Percentiles rank a stretch among this genome's conserved stretches.
These are phyloP conservation scores for Eucalyptus pauciflora DNA, from an alignment of 345 rosid species.

Conservation along the genomic window DNA sequence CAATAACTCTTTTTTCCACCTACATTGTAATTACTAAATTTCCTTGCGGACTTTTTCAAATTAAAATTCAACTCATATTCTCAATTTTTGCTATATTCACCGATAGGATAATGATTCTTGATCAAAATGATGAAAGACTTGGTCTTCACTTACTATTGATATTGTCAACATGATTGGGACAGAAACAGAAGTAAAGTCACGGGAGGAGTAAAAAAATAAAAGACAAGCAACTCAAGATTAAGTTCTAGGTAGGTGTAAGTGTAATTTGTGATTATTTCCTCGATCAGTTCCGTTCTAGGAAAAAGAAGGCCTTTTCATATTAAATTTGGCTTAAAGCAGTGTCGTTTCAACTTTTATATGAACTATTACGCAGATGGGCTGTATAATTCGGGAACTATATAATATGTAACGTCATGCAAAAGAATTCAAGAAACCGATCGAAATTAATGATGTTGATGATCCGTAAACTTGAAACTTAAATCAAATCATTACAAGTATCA, in stretches of 20 bases:
- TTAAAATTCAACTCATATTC: not conserved
- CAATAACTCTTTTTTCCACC: not conserved
- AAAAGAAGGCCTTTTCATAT: not conserved
- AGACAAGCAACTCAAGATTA: not conserved
- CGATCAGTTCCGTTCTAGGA: not conserved
- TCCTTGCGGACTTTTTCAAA: not conserved
- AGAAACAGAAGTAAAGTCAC: not conserved
- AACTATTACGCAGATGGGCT: not conserved
- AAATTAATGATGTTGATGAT: not conserved
- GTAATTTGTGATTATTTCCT: not conserved
- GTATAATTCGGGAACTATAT: not conserved
- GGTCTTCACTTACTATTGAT: not conserved
- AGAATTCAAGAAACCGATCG: not conserved
- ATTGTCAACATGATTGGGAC: not conserved
- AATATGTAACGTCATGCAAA: not conserved
- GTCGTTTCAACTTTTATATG: not conserved
- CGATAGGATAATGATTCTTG: not conserved
- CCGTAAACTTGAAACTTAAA: not conserved
- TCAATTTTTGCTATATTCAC: not conserved
- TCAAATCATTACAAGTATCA: not conserved
- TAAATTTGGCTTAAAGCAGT: not conserved
- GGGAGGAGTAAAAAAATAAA: not conserved
- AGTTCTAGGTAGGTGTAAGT: not conserved
- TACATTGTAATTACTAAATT: not conserved
- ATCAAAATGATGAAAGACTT: not conserved